Base-by-base conservation (phyloP, 768 basidiomycete genomes). In the Mycena metata region DNA sequence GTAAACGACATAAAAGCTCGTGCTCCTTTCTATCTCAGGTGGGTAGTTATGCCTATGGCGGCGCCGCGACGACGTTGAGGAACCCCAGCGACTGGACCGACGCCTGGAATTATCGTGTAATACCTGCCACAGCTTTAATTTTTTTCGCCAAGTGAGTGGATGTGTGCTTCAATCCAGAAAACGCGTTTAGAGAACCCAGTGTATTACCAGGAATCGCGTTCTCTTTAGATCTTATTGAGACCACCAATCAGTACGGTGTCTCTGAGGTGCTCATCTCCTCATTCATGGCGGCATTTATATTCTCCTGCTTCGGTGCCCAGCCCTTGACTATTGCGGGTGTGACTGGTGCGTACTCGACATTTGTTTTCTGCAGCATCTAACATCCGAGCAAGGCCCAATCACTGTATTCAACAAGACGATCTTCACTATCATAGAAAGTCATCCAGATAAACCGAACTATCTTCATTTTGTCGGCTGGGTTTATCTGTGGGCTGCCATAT, bases 391-490 rank as follows among this genome's bases (percentile, higher is more conserved):
- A 89, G 94, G 95, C 23, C 96, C 96, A 1, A 96, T 96, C 74
- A 96, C 95, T 4, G 94, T 97, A 11, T 90, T 96, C 72, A 96
- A 96, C 82, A 94, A 93, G 81, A 95, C 92, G 2, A 94, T 96
- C 49, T 96, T 87, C 77, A 85, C 91, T 72, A 94, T 96, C 65
- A 82, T 94, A 61, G 76, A 85, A 72, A 81, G 80, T 21, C 84
- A 86, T 58, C 72, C 83, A 12, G 83, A 90, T 66, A 81, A 90
- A 7, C 94, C 95, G 2, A 78, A 86, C 57, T 97, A 96, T 76
- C 86, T 96, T 15, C 91, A 92, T 41, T 96, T 96, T 74, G 86
- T 96, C 11, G 95, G 95, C 30, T 96, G 96, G 96, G 92, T 95
- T 0, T 96, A 97, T 76, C 80, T 96, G 0, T 96, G 95, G 95